Evolutionary conservation across 441 rosid genomes (phyloP).

Genomic region (Populus hybrid): DNA sequence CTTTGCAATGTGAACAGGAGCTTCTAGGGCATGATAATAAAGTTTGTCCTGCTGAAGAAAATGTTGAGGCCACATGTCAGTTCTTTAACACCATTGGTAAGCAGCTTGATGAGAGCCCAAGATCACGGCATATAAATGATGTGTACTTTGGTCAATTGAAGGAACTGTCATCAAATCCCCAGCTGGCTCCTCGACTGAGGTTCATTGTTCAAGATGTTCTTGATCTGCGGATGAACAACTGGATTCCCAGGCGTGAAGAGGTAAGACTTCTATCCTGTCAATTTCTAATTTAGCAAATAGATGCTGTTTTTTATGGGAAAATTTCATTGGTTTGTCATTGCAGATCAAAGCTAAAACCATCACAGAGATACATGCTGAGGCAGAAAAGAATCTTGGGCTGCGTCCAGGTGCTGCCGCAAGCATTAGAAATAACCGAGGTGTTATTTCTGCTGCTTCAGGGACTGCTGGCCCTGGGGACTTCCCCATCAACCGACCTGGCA

Average conservation of each 20-base stretch:
- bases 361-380: slow-evolving; percentile 86
- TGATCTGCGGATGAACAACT: slow-evolving; percentile 68
- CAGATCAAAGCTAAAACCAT: slow-evolving; percentile 92
- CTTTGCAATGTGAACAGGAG: slow-evolving; percentile 44
- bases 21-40: slow-evolving; percentile 62
- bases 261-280: slow-evolving; percentile 26
- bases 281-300: neutral
- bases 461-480: slow-evolving; percentile 50
- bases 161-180: slow-evolving; percentile 59
- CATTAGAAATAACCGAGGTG: slow-evolving; percentile 64
- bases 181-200: slow-evolving; percentile 64
- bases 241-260: slow-evolving; percentile 98
- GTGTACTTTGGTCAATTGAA: slow-evolving; percentile 57
- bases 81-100: slow-evolving; percentile 79
- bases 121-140: slow-evolving; percentile 67
- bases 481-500: slow-evolving; percentile 63
- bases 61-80: slow-evolving; percentile 87
- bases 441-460: slow-evolving; percentile 43
- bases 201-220: slow-evolving; percentile 77
- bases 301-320: neutral
- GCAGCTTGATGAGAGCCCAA: slow-evolving; percentile 73
- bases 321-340: slow-evolving; percentile 13
- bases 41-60: slow-evolving; percentile 74
- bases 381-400: slow-evolving; percentile 82
- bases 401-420: slow-evolving; percentile 89